Evolutionary conservation across 2,329 filamentous ascomycete species (phyloP).

Genomic region (Thelonectria olida): DNA sequence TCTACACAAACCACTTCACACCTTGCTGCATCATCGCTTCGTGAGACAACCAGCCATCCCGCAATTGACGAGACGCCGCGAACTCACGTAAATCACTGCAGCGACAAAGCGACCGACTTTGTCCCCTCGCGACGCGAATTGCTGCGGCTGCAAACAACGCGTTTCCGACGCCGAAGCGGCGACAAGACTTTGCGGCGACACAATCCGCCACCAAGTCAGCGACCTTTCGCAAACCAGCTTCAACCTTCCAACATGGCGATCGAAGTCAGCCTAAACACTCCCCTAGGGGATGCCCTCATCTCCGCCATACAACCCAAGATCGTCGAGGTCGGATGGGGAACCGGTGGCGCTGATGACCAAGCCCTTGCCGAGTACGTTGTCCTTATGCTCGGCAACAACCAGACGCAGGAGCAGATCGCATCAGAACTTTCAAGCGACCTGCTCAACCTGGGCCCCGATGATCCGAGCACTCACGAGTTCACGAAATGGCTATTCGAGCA

Average conservation of each 20-base stretch:
- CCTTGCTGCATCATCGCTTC: constrained; percentile 30
- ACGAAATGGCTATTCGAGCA: constrained; percentile 94
- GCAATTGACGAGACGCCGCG: constrained; percentile 24
- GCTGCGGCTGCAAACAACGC: constrained; percentile 32
- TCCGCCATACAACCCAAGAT: constrained; percentile 88
- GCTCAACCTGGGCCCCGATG: constrained; percentile 82
- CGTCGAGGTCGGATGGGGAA: constrained; percentile 91
- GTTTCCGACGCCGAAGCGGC: constrained; percentile 31
- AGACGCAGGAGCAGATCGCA: constrained; percentile 89
- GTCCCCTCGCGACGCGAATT: constrained; percentile 40
- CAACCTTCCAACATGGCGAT: constrained; percentile 71
- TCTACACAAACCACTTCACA: constrained; percentile 32
- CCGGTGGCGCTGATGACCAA: constrained; percentile 78
- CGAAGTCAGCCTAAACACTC: constrained; percentile 80
- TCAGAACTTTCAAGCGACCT: constrained; percentile 89
- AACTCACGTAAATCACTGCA: constrained; percentile 13
- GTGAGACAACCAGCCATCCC: constrained; percentile 29
- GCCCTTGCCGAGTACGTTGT: constrained; percentile 96
- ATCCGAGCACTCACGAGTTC: constrained; percentile 84
- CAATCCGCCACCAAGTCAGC: constrained; percentile 32
- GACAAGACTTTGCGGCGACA: constrained; percentile 31
- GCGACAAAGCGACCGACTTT: constrained; percentile 29
- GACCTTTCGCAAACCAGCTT: constrained; percentile 13
- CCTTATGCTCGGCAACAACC: constrained; percentile 95
- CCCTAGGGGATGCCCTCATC: constrained; percentile 85